Evolutionary conservation across 306 rosid genomes (phyloP).

Genomic region (Trifolium repens): DNA sequence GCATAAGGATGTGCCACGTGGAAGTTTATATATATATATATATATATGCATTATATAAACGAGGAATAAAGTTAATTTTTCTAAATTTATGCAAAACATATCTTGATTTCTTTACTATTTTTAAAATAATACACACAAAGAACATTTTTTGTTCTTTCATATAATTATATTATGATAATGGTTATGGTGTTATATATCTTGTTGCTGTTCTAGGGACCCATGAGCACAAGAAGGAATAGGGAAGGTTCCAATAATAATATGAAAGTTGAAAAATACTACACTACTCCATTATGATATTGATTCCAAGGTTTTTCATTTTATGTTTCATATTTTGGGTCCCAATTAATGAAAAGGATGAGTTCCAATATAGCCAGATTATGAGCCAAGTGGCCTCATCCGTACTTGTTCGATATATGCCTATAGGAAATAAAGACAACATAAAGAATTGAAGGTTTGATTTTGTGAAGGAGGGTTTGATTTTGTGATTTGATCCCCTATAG

Average conservation of each 20-base stretch:
- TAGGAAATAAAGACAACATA: slow-evolving; percentile 5
- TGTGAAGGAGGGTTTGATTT: neutral
- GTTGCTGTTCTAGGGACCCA: slow-evolving; percentile 30
- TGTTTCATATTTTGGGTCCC: slow-evolving; percentile 43
- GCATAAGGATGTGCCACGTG: slow-evolving; percentile 46
- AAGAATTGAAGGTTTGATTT: neutral
- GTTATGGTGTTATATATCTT: neutral
- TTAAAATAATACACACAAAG: slow-evolving; percentile 11
- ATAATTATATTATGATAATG: neutral
- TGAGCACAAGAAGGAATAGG: slow-evolving; percentile 35
- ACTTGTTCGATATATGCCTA: slow-evolving; percentile 23
- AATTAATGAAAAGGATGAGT: slow-evolving; percentile 31
- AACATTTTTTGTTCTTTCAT: slow-evolving; percentile 6
- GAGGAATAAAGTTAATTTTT: slow-evolving; percentile 2
- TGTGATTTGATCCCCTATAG: neutral
- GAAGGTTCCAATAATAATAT: slow-evolving; percentile 43
- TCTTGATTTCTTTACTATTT: neutral
- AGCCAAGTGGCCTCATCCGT: slow-evolving; percentile 31
- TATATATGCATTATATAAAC: slow-evolving; percentile 6
- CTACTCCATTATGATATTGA: neutral
- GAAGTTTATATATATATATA: neutral
- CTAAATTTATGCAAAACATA: neutral
- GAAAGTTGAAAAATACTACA: slow-evolving; percentile 28
- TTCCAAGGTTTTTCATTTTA: slow-evolving; percentile 21
- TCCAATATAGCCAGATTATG: neutral